Evolutionary conservation across 495 filamentous ascomycete genomes (phyloP).

Genomic region (Bryoglossum gracile): DNA sequence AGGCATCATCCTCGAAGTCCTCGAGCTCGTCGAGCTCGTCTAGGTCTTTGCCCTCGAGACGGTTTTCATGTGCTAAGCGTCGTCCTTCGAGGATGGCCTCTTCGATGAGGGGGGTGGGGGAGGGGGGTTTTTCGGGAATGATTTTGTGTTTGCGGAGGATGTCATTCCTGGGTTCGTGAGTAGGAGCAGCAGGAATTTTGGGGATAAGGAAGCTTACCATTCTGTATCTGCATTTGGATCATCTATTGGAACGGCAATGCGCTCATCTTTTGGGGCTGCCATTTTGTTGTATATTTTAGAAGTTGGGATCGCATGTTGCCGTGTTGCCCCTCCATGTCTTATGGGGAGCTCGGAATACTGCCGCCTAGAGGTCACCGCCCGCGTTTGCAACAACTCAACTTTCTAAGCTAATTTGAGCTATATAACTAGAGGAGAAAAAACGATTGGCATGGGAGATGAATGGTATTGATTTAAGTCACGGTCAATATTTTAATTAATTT

Average conservation of each 20-base stretch:
- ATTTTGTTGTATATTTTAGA: conserved; percentile 38
- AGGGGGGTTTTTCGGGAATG: conserved; percentile 93
- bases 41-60: conserved; percentile 86
- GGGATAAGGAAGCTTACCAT: conserved; percentile 54
- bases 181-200: neutral
- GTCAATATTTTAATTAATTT: too few species aligned
- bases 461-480: too few species aligned
- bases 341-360: too few species aligned
- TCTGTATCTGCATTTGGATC: conserved; percentile 96
- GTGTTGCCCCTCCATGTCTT: too few species aligned
- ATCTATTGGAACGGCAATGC: conserved; percentile 73
- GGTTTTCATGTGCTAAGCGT: conserved; percentile 74
- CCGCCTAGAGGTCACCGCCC: too few species aligned
- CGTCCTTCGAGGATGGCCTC: conserved; percentile 85
- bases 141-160: conserved; percentile 94
- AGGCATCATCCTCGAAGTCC: conserved; percentile 84
- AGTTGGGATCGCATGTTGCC: neutral
- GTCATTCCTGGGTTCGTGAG: conserved; percentile 67
- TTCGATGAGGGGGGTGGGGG: conserved; percentile 88
- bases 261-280: conserved; percentile 62
- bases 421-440: too few species aligned
- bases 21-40: conserved; percentile 92
- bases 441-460: too few species aligned
- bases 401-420: too few species aligned
- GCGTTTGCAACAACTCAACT: too few species aligned